phyloP scores from a whole-genome alignment of 225 moss, liverwort and hornwort genomes.

The Polytrichum formosum region DNA sequence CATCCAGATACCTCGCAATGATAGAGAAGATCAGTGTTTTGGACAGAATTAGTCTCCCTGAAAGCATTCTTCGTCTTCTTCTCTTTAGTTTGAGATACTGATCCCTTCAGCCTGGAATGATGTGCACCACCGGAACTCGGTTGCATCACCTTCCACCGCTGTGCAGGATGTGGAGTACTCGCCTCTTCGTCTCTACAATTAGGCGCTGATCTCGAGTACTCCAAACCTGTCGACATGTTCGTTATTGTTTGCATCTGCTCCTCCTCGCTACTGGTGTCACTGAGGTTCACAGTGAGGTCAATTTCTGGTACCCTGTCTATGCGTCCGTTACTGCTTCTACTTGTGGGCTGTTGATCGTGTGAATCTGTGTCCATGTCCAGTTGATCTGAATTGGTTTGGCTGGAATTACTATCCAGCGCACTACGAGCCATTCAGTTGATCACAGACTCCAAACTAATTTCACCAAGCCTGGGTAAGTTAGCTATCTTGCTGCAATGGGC shows the following conservation, averaged over 20 bases:
- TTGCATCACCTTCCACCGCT: neutral
- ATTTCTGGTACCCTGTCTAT: constrained; percentile 5
- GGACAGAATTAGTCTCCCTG: neutral
- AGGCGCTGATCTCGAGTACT: neutral
- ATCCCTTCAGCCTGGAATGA: neutral
- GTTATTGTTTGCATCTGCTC: neutral
- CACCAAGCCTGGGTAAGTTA: too few relatives aligned
- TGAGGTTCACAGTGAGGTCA: constrained; percentile 3
- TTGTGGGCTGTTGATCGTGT: neutral
- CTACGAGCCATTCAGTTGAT: too few relatives aligned
- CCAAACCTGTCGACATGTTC: neutral
- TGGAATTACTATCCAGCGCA: too few relatives aligned
- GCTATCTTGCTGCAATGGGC: too few relatives aligned
- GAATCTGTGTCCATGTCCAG: constrained; percentile 1
- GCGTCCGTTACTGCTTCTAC: neutral
- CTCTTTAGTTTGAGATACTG: neutral
- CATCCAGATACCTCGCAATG: neutral
- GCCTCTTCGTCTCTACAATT: constrained; percentile 7
- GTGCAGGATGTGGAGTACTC: constrained; percentile 1
- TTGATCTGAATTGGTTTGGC: neutral
- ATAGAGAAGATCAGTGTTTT: neutral
- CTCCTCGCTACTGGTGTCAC: neutral
- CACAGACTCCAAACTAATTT: too few relatives aligned
- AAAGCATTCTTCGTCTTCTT: neutral
- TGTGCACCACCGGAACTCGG: neutral